Percentiles rank a stretch among this genome's conserved stretches.
Conservation (phyloP, 179 eudicot species). For the Beta macrorhiza region DNA sequence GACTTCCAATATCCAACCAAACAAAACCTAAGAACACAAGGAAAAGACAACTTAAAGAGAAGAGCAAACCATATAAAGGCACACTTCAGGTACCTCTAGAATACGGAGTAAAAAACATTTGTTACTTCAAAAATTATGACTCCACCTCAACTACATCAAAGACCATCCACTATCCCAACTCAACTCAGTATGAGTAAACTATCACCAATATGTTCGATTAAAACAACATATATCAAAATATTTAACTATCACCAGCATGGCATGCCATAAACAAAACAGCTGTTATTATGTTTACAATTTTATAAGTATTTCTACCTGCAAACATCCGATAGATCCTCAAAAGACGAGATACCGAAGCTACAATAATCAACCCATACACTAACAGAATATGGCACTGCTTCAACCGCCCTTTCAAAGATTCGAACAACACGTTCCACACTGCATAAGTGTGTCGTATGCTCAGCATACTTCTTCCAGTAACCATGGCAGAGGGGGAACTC, state of each 20-base stretch:
- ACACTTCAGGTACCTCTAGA: neutral
- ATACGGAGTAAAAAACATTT: neutral
- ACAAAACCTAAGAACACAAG: no score
- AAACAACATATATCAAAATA: neutral
- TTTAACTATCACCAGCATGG: neutral
- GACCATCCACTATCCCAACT: neutral
- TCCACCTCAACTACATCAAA: neutral
- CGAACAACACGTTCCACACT: constrained; percentile 52
- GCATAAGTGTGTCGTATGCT: constrained; percentile 61
- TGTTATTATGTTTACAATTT: constrained; percentile 1
- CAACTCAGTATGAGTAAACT: neutral
- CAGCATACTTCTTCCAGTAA: constrained; percentile 82
- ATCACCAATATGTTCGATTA: neutral
- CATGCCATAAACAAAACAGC: neutral
- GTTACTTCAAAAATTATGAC: neutral
- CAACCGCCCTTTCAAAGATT: constrained; percentile 65
- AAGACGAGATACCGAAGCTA: constrained; percentile 54
- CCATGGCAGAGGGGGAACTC: constrained; percentile 79
- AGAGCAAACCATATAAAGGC: neutral
- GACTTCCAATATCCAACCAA: no score
- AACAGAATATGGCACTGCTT: constrained; percentile 55
- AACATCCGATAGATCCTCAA: constrained; percentile 66
- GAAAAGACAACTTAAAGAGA: neutral
- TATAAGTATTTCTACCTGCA: constrained; percentile 51
- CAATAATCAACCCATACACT: constrained; percentile 86